Base-by-base conservation (phyloP, 108 stramenopile species). In the Fragilaria crotonensis region DNA sequence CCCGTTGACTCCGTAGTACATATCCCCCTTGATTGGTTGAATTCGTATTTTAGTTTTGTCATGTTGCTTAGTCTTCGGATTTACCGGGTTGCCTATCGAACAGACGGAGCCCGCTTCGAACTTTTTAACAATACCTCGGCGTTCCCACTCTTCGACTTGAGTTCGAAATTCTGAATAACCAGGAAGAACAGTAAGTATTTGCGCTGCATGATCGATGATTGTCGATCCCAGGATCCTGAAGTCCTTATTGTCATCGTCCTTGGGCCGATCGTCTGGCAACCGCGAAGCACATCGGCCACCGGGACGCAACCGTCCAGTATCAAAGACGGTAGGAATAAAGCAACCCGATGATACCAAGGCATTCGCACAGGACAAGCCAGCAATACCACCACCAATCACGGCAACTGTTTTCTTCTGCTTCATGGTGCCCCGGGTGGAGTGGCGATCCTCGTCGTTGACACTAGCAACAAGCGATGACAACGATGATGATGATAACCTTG, bases 361-460 rank as follows among this genome's bases (percentile, higher is more conserved):
- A 30, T 72, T 46, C 7, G 89, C 89, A 56, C 85, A 87, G 9
- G 79, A 75, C 1, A 91, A 66, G 4, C 89, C 89, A 1, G 89
- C 67, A 28, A 91, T 85, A 19, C 89, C 89, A 11, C 89, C 89
- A 9, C 89, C 89, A 14, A 91, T 80, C 30, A 91, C 72, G 30
- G 85, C 89, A 5, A 86, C 71, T 23, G 78, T 50, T 7, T 63
- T 45, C 54, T 56, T 56, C 49, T 19, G n/a, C n/a, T n/a, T n/a
- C n/a, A n/a, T n/a, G n/a, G n/a, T n/a, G n/a, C n/a, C n/a, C n/a
- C n/a, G n/a, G n/a, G n/a, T n/a, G n/a, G n/a, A n/a, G n/a, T n/a
- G n/a, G n/a, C n/a, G n/a, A n/a, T n/a, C n/a, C n/a, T n/a, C n/a
- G n/a, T n/a, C n/a, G n/a, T n/a, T n/a, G n/a, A n/a, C n/a, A n/a